Evolutionary conservation across 164 flowering plant species (phyloP).

Genomic region (Umbilicus rupestris): DNA sequence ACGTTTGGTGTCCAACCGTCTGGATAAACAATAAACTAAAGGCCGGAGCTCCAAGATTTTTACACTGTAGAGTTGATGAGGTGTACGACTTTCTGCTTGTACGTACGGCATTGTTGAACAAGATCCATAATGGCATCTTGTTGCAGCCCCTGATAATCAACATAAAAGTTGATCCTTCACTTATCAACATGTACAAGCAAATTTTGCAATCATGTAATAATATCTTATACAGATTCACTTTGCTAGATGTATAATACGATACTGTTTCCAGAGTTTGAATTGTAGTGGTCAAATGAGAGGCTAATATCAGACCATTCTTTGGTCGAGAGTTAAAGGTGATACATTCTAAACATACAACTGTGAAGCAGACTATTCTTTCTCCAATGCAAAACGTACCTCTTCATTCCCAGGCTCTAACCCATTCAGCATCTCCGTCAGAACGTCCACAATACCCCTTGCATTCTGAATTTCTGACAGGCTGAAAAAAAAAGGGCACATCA

Average conservation of each 20-base stretch:
- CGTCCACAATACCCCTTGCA: conserved; percentile 95
- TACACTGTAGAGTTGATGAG: conserved; percentile 92
- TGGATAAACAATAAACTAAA: background rate
- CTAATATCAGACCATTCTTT: background rate
- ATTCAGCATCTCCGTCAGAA: conserved; percentile 90
- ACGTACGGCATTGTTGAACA: conserved; percentile 90
- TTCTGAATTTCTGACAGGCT: conserved; percentile 93
- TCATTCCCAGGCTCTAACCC: conserved; percentile 75
- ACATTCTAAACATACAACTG: background rate
- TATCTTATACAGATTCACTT: background rate
- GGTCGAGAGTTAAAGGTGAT: background rate
- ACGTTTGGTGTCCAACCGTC: background rate
- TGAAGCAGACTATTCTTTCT: background rate
- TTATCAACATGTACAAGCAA: background rate
- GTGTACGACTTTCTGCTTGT: conserved; percentile 94
- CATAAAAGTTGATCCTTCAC: conserved; percentile 6
- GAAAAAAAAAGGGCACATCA: background rate
- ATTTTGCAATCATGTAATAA: background rate
- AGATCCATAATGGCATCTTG: conserved; percentile 88
- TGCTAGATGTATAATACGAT: background rate
- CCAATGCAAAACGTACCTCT: conserved; percentile 31
- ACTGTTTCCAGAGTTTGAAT: background rate
- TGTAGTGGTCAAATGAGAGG: background rate
- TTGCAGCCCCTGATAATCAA: conserved; percentile 51
- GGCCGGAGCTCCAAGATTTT: conserved; percentile 7